Conservation (phyloP, 106 monocot species). For the Dendrobium chrysotoxum region DNA sequence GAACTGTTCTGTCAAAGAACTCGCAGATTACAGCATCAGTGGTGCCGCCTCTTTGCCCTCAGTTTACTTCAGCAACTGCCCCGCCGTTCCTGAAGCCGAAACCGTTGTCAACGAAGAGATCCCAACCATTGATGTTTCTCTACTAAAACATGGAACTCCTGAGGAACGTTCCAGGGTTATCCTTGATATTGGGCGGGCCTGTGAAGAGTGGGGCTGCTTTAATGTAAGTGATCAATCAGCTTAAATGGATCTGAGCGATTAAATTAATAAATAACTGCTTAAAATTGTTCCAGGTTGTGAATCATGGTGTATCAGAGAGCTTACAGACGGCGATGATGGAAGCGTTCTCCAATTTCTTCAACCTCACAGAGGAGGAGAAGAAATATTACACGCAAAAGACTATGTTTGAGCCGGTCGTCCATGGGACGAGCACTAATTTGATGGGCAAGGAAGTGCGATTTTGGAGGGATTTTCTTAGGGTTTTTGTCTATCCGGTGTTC, state of each 20-base stretch:
- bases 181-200: slow-evolving; percentile 36
- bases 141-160: slow-evolving; percentile 22
- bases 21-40: neutral
- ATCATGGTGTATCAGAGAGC: slow-evolving; percentile 32
- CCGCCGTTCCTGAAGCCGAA: neutral
- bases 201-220: slow-evolving; percentile 83
- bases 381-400: slow-evolving; percentile 12
- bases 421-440: slow-evolving; percentile 57
- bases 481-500: slow-evolving; percentile 47
- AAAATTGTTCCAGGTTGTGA: slow-evolving; percentile 21
- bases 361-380: slow-evolving; percentile 51
- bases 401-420: slow-evolving; percentile 41
- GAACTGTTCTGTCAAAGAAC: slow-evolving; percentile 4
- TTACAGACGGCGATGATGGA: slow-evolving; percentile 16
- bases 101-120: slow-evolving; percentile 20
- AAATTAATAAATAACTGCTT: slow-evolving; percentile 4
- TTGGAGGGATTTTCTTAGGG: slow-evolving; percentile 68
- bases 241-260: neutral
- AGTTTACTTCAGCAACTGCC: neutral
- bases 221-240: slow-evolving; percentile 22
- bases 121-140: slow-evolving; percentile 53
- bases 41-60: neutral
- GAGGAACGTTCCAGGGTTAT: slow-evolving; percentile 25
- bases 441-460: slow-evolving; percentile 29
- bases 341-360: slow-evolving; percentile 13